Evolutionary conservation across 306 rosid genomes (phyloP).

Genomic region (Cucumis sativus): Cucumber_9930_V3 NC_026660.2:4944001-4944500

Average conservation of each 20-base stretch:
- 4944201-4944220: not conserved
- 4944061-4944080: not conserved
- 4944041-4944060: constrained; percentile 99
- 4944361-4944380: too few species aligned
- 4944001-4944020: constrained; percentile 79
- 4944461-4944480: too few species aligned
- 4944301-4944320: too few species aligned
- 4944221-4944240: not conserved
- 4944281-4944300: too few species aligned
- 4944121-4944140: too few species aligned
- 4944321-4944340: too few species aligned
- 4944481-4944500: too few species aligned
- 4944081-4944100: not conserved
- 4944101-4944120: not conserved
- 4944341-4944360: too few species aligned
- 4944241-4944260: not conserved
- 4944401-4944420: too few species aligned
- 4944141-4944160: not conserved
- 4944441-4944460: too few species aligned
- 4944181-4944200: not conserved
- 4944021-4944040: constrained; percentile 89
- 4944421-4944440: too few species aligned
- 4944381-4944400: too few species aligned
- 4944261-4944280: not conserved
- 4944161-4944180: not conserved